Conservation (phyloP, 345 rosid genomes). For the Brassica nigra region DNA sequence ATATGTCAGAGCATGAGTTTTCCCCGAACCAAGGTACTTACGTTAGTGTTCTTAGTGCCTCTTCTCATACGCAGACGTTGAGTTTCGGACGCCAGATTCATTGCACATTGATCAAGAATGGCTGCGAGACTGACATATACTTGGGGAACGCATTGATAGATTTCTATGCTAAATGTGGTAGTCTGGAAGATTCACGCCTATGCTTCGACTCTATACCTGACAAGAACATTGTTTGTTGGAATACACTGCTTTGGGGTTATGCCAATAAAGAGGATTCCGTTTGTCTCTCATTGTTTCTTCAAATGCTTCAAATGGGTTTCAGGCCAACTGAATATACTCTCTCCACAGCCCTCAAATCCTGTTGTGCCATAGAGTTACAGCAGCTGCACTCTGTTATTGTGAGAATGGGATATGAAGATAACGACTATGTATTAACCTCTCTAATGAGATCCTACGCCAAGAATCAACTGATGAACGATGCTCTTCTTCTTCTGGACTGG, state of each 20-base stretch:
- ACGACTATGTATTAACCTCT: slow-evolving; percentile 67
- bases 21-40: slow-evolving; percentile 60
- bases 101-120: slow-evolving; percentile 51
- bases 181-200: slow-evolving; percentile 52
- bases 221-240: slow-evolving; percentile 84
- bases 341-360: slow-evolving; percentile 60
- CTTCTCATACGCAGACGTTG: slow-evolving; percentile 43
- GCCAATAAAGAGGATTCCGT: slow-evolving; percentile 45
- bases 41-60: slow-evolving; percentile 50
- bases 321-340: slow-evolving; percentile 75
- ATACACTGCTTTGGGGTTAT: slow-evolving; percentile 69
- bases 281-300: slow-evolving; percentile 47
- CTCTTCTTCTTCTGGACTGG: slow-evolving; percentile 50
- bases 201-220: slow-evolving; percentile 59
- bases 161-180: slow-evolving; percentile 67
- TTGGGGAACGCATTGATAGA: slow-evolving; percentile 73
- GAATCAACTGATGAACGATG: slow-evolving; percentile 57
- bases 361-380: slow-evolving; percentile 42
- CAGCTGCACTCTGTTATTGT: slow-evolving; percentile 70
- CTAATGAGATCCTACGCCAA: slow-evolving; percentile 69
- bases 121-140: slow-evolving; percentile 51
- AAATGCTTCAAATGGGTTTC: slow-evolving; percentile 62
- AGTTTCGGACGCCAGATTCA: slow-evolving; percentile 60
- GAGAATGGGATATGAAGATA: slow-evolving; percentile 65
- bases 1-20: slow-evolving; percentile 51